A percentile compares a stretch with the other conserved stretches of the same genome.
Evolutionary conservation across 352 stramenopile genomes (phyloP).

Genomic region (Phytophthora nicotianae): DNA sequence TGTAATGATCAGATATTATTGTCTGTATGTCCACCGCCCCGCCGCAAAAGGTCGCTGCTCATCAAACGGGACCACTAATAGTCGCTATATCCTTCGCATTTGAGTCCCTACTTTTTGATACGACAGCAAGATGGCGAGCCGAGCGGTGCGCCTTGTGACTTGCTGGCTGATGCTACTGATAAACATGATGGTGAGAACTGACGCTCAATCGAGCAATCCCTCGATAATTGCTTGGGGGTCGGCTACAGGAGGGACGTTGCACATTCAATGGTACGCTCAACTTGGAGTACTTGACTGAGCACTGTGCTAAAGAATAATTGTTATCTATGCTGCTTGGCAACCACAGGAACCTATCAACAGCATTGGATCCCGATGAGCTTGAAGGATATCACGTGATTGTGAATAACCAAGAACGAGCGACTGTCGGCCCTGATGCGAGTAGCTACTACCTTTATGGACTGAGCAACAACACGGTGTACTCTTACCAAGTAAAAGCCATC

Average conservation of each 20-base stretch:
- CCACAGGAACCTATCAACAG: conserved; percentile 32
- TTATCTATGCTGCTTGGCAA: neutral
- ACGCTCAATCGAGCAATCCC: conserved; percentile 11
- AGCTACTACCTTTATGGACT: conserved; percentile 44
- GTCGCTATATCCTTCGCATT: conserved; percentile 17
- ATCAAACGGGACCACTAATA: conserved; percentile 16
- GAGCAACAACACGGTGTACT: conserved; percentile 39
- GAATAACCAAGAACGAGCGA: conserved; percentile 19
- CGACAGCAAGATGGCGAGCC: neutral
- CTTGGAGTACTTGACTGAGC: neutral
- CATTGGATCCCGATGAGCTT: conserved; percentile 36
- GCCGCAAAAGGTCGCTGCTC: conserved; percentile 2
- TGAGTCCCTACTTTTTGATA: conserved; percentile 1
- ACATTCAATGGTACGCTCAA: conserved; percentile 36
- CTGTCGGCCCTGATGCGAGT: neutral
- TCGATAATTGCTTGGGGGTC: conserved; percentile 14
- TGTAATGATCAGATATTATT: conserved; percentile 1
- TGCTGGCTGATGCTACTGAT: conserved; percentile 15
- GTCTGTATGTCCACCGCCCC: neutral
- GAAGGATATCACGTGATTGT: conserved; percentile 32
- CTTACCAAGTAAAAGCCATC: conserved; percentile 28
- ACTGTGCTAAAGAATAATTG: neutral
- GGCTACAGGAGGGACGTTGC: conserved; percentile 40
- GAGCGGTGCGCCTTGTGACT: neutral
- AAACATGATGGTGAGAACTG: neutral